Base-by-base conservation (phyloP, 768 basidiomycete species). In the Lactarius hengduanensis region DNA sequence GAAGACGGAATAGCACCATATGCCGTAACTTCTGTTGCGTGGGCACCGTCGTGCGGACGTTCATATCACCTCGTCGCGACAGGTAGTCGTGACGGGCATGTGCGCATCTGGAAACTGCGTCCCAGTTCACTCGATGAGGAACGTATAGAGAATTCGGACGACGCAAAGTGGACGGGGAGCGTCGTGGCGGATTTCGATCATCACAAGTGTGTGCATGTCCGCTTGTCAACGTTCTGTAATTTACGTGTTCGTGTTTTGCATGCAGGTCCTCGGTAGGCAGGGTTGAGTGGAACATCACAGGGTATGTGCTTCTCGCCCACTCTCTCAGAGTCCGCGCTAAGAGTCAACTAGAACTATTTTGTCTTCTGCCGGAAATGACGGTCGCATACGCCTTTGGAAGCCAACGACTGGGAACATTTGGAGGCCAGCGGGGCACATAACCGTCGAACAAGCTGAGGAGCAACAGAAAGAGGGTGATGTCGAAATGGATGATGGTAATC, bases 221-320 rank as follows among this genome's bases (percentile, higher is more conserved):
- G 18, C n/a, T 8, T 58, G 32, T 26, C 40, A 20, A 34, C 47
- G 40, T 58, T n/a, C 34, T 38, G 13, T 30, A 0, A 30, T 13
- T n/a, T 69, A 63, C 54, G 57, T 59, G 58, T 43, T 30, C 18
- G 8, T 13, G 50, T 53, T 26, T 53, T 53, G 50, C 50, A 53
- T 18, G 16, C 66, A 91, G 90, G 69, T 87, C 89, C 0, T 83
- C 88, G 4, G 84, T 96, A 11, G 89, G 89, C 2, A 82, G 89
- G 71, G 95, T 99, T 0, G 95, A 96, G 74, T 98, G 96, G 94
- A 96, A 96, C 74, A 87, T 95, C 58, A 91, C 89, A 40, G 91
- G 91, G 90, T 92, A 69, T 36, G 76, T 71, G 67, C 28, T 45
- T 60, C 58, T 54, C 40, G 36, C 16, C n/a, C 38, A 32, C 50